Conservation (phyloP, 1,139 yeast species). For the Zygotorulaspora mrakii region DNA sequence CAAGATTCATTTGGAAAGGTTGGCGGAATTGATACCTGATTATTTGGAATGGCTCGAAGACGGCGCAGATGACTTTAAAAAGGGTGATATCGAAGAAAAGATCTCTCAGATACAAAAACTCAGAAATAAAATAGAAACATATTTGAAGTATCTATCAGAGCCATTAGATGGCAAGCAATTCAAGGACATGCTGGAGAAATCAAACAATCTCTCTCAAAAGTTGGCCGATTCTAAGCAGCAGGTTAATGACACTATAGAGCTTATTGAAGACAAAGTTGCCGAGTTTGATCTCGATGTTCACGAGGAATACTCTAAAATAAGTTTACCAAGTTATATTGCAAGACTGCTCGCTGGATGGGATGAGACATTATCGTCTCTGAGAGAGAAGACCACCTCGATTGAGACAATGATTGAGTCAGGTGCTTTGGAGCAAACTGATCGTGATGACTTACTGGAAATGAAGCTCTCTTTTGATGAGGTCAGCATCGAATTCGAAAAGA, state of each 20-base stretch:
- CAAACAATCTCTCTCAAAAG: constrained; percentile 13
- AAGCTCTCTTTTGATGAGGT: constrained; percentile 24
- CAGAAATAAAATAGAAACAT: constrained; percentile 35
- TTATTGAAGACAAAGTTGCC: constrained; percentile 19
- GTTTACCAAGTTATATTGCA: constrained; percentile 17
- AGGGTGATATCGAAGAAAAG: constrained; percentile 39
- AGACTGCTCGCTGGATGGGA: constrained; percentile 11
- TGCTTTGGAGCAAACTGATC: constrained; percentile 13
- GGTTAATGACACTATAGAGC: constrained; percentile 15
- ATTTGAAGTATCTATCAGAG: constrained; percentile 35
- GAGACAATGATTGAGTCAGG: constrained; percentile 8
- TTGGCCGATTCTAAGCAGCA: constrained; percentile 9
- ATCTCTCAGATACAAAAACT: constrained; percentile 34
- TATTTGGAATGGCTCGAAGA: constrained; percentile 76
- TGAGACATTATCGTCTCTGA: constrained; percentile 11
- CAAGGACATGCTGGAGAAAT: constrained; percentile 35
- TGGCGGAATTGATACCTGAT: constrained; percentile 44
- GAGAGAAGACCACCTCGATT: constrained; percentile 9
- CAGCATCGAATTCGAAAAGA: constrained; percentile 13
- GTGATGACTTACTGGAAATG: constrained; percentile 29
- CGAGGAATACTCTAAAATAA: constrained; percentile 21
- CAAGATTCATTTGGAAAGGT: constrained; percentile 38
- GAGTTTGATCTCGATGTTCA: constrained; percentile 20
- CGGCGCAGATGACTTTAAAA: constrained; percentile 56
- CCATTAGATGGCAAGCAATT: constrained; percentile 41